Percentiles rank a stretch among this genome's conserved stretches.
These are phyloP conservation scores for Hypoxylon sp. DNA, from an alignment of 2,329 filamentous ascomycete species.

Conservation along the genomic window DNA sequence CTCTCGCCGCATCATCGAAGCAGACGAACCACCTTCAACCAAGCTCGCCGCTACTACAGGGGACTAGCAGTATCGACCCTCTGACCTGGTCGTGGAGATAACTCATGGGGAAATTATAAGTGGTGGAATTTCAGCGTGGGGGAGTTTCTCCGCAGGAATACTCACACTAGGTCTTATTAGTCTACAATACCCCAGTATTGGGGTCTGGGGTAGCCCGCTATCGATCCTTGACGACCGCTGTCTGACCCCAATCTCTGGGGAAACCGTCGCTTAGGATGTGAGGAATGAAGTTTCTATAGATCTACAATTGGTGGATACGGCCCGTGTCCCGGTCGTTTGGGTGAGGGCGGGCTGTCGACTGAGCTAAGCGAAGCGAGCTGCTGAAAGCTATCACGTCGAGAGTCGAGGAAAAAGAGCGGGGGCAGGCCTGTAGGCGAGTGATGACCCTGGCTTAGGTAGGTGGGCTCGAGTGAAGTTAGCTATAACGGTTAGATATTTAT, in stretches of 20 bases:
- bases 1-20: background rate
- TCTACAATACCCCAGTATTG: slow-evolving; percentile 7
- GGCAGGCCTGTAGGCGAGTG: background rate
- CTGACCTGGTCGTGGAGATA: slow-evolving; percentile 12
- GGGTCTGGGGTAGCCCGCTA: slow-evolving; percentile 20
- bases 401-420: slow-evolving; percentile 3
- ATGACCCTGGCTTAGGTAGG: slow-evolving; percentile 9
- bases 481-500: slow-evolving; percentile 17
- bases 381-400: slow-evolving; percentile 12
- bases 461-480: slow-evolving; percentile 7
- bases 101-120: slow-evolving; percentile 24
- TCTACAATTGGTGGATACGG: slow-evolving; percentile 23
- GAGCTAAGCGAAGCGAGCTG: slow-evolving; percentile 31
- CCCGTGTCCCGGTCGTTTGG: slow-evolving; percentile 20
- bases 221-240: slow-evolving; percentile 1
- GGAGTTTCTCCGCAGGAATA: slow-evolving; percentile 24
- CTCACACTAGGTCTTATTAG: background rate
- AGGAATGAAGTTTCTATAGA: slow-evolving; percentile 12
- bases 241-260: slow-evolving; percentile 1
- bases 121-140: slow-evolving; percentile 34
- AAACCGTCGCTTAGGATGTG: slow-evolving; percentile 1
- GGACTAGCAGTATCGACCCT: background rate
- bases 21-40: background rate
- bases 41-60: background rate
- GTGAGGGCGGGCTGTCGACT: background rate